Base-by-base conservation (phyloP, 805 yeast genomes). In the Pichia pseudocactophila region DNA sequence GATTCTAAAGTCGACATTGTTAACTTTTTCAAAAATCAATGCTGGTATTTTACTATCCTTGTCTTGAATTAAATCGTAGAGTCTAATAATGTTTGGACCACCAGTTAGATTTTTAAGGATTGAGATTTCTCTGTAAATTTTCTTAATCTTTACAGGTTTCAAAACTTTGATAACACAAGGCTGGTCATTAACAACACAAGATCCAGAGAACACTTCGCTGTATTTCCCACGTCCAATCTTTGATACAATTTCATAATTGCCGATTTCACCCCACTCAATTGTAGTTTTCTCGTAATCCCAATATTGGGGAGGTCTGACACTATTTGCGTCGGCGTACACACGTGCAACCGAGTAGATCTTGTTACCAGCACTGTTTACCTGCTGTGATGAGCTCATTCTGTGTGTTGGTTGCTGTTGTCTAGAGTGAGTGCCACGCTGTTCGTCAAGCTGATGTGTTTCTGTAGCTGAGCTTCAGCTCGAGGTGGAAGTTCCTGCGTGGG, bases 161-260 rank as follows among this genome's bases (percentile, higher is more conserved):
- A 89, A 71, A 19, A 87, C 96, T 64, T 89, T 89, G 56, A 89
- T 84, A 40, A 89, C 96, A 53, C 89, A 78, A 41, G 78, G 70
- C 41, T 72, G 70, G 42, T 80, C 77, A 44, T 73, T 73, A 34
- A 70, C 58, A 16, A 81, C 67, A 52, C 83, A 78, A 32, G 83
- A 71, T 7, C 96, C 97, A 50, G 86, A 77, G 56, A 89, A 89
- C 37, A 89, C 97, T 65, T 89, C 97, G 13, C 94, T 83, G 60
- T 89, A 89, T 64, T 87, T 87, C 39, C 97, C 97, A 44, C 96
- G 73, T 10, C 97, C 97, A 39, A 89, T 73, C 60, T 87, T 88
- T 48, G 78, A 76, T 32, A 82, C 71, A 37, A 88, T 80, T 64
- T 89, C 97, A 61, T 88, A 88, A 57, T 82, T 79, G n/a, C 78